Conservation (phyloP, 306 rosid species). For the Fragaria ananassa region DNA sequence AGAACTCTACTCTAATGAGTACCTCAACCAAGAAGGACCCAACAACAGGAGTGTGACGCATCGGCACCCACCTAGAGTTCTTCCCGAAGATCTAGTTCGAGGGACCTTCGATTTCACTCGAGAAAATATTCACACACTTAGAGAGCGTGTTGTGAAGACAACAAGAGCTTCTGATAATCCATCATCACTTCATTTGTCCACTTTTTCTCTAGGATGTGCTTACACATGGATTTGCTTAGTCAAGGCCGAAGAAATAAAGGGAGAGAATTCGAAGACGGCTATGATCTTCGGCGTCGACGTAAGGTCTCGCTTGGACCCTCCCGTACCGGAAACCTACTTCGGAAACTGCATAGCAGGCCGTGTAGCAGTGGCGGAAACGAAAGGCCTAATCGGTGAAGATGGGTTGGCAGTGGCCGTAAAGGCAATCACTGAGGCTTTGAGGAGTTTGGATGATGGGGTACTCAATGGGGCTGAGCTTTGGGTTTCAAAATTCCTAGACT, state of each 20-base stretch:
- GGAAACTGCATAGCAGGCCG: conserved; percentile 22
- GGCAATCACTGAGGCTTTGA: conserved; percentile 17
- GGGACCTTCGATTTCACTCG: background rate
- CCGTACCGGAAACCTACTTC: conserved; percentile 14
- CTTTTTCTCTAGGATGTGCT: conserved; percentile 20
- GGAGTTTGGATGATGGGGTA: conserved; percentile 7
- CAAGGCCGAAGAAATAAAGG: conserved; percentile 9
- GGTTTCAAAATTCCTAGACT: background rate
- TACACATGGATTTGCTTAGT: conserved; percentile 17
- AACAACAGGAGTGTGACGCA: conserved; percentile 12
- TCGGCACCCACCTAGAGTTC: background rate
- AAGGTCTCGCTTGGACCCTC: conserved; percentile 20
- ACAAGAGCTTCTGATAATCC: background rate
- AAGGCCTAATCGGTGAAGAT: conserved; percentile 8
- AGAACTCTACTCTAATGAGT: background rate
- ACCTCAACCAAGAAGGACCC: background rate
- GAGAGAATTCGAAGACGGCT: background rate
- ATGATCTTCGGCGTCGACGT: background rate
- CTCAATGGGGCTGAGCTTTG: conserved; percentile 10
- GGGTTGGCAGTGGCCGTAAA: conserved; percentile 9
- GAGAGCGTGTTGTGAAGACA: background rate
- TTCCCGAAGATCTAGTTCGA: background rate
- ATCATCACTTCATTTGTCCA: conserved; percentile 2
- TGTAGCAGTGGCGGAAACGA: background rate
- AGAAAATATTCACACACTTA: background rate